Percentiles rank a stretch among this genome's conserved stretches.
Conservation (phyloP, 1,139 yeast genomes). For the Saccharomyces pastorianus region DNA sequence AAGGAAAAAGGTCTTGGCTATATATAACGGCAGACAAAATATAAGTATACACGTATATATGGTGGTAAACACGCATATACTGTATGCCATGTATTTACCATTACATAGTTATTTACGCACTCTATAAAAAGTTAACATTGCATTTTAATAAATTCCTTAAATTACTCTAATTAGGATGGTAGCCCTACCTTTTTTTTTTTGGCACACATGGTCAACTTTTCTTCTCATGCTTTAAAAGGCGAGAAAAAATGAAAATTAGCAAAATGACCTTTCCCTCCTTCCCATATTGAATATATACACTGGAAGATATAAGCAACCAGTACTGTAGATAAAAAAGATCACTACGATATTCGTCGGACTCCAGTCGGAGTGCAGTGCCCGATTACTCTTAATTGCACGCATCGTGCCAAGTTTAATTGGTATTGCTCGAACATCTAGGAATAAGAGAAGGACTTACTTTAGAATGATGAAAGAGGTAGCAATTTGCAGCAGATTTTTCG, state of each 20-base stretch:
- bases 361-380: background rate
- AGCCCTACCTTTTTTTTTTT: background rate
- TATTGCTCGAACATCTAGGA: background rate
- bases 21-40: background rate
- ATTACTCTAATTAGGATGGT: background rate
- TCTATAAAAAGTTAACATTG: background rate
- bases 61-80: background rate
- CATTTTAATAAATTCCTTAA: background rate
- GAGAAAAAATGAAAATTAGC: background rate
- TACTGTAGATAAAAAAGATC: background rate
- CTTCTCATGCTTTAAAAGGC: background rate
- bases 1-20: background rate
- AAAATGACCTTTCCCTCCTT: background rate
- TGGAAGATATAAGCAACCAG: background rate
- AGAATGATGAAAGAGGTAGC: slow-evolving; percentile 6
- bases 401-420: background rate
- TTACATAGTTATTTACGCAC: background rate
- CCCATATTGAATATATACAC: background rate
- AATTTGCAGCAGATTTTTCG: slow-evolving; percentile 3
- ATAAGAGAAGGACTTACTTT: background rate
- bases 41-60: background rate
- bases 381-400: background rate
- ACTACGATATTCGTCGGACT: background rate
- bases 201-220: background rate
- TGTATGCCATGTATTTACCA: background rate